Evolutionary conservation across 2,329 filamentous ascomycete genomes (phyloP), one percentile per base, ranked within the genome.

Genomic region (Paracoccidioides brasiliensis): DNA sequence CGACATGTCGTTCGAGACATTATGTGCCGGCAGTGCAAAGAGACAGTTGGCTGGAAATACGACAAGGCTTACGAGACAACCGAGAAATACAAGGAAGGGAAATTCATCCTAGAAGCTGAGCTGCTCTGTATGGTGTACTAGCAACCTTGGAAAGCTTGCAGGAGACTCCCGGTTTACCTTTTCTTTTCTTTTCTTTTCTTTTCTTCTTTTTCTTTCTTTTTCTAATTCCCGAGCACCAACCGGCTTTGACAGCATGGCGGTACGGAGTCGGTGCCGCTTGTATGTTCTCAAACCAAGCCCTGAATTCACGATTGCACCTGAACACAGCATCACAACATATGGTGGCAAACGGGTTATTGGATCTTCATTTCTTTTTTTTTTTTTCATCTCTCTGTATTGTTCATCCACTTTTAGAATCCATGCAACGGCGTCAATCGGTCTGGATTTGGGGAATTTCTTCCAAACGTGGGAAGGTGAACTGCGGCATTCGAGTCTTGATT

Each of bases 51-150:
- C 40, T 98, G 93, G 93, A 97, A 95, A 72, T 98, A 98, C 70
- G 93, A 98, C 73, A 95, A 94, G 75, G 93, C 93, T 1, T 97
- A 87, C 70, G 93, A 98, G 75, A 72, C 77, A 38, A 84, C 80
- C 61, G 91, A 98, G 79, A 95, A 95, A 74, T 98, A 98, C 75
- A 98, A 98, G 77, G 93, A 98, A 78, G 90, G 90, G 55, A 98
- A 97, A 75, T 97, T 87, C 70, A 98, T 98, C 58, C 78, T 98
- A 56, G 91, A 97, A 76, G 88, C 87, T 37, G 90, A 95, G 75
- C 74, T 96, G 60, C 78, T 97, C n/a, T 91, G 87, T 71, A 84
- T 83, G 62, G 90, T 96, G 58, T 80, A 76, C 64, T 83, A 54
- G 53, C 48, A 15, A 9, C 40, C 32, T 14, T 40, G 14, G 7